Evolutionary conservation across 257 asterid species (phyloP).

Genomic region (Petunia secreta): DNA sequence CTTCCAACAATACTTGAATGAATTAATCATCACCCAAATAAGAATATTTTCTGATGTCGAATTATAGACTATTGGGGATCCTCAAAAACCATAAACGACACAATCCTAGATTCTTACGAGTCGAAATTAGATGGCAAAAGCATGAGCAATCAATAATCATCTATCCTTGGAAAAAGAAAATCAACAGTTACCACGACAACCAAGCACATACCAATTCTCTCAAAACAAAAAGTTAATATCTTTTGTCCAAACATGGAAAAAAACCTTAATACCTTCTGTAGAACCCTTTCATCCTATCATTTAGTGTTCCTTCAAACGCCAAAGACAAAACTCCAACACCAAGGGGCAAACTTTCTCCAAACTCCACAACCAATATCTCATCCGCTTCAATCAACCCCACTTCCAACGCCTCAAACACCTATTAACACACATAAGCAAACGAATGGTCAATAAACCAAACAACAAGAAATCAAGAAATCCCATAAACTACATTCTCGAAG

Average conservation of each 20-base stretch:
- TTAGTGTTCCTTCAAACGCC: conserved; percentile 77
- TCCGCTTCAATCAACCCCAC: conserved; percentile 66
- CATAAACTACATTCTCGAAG: background rate
- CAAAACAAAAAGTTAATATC: background rate
- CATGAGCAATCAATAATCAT: conserved; percentile 4
- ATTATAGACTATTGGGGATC: background rate
- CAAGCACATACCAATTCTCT: background rate
- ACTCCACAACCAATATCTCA: conserved; percentile 76
- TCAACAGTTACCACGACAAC: background rate
- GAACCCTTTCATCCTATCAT: conserved; percentile 96
- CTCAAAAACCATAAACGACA: conserved; percentile 12
- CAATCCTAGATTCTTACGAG: background rate
- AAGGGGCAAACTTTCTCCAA: conserved; percentile 66
- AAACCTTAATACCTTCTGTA: conserved; percentile 66
- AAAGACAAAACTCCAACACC: conserved; percentile 70
- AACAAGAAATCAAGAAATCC: background rate
- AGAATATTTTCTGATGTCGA: background rate
- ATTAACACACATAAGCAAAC: background rate
- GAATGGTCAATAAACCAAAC: background rate
- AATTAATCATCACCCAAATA: background rate
- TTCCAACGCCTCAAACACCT: conserved; percentile 47
- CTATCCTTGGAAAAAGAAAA: background rate
- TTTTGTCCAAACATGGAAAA: background rate
- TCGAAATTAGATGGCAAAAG: background rate
- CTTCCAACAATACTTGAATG: background rate